Conservation (phyloP, 1,139 yeast genomes). For the Suhomyces bolitotheri region DNA sequence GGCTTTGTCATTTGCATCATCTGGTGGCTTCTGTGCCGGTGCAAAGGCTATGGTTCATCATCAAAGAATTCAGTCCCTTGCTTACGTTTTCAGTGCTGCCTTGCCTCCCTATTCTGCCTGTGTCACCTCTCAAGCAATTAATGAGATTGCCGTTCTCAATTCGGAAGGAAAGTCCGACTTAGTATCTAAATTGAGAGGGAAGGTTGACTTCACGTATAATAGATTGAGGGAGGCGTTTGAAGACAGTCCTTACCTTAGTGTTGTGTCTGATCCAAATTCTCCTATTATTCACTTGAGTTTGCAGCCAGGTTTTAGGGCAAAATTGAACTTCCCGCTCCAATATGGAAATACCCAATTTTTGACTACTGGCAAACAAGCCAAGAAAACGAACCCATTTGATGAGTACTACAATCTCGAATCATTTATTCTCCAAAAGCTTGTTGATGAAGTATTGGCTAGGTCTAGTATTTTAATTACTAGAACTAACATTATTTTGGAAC, state of each 20-base stretch:
- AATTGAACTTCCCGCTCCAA: constrained; percentile 45
- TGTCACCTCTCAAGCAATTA: constrained; percentile 64
- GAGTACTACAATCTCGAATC: constrained; percentile 59
- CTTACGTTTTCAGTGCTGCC: constrained; percentile 92
- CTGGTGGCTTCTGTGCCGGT: constrained; percentile 96
- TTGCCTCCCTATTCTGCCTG: constrained; percentile 89
- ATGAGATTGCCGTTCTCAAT: constrained; percentile 38
- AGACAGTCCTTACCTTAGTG: constrained; percentile 29
- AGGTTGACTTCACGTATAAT: constrained; percentile 22
- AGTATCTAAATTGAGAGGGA: constrained; percentile 29
- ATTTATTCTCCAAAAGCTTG: constrained; percentile 60
- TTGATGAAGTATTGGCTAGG: constrained; percentile 52
- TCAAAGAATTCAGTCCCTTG: constrained; percentile 86
- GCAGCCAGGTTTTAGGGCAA: constrained; percentile 41
- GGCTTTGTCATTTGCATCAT: constrained; percentile 80
- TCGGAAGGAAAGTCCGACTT: constrained; percentile 35
- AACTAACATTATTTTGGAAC: constrained; percentile 66
- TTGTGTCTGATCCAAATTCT: constrained; percentile 60
- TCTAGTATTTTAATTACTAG: constrained; percentile 66
- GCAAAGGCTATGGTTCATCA: constrained; percentile 81
- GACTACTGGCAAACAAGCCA: constrained; percentile 40
- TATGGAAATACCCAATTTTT: constrained; percentile 48
- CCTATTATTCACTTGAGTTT: constrained; percentile 69
- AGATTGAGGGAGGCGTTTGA: constrained; percentile 18
- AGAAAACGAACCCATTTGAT: constrained; percentile 35